Base-by-base conservation (phyloP, 768 basidiomycete genomes). In the Lyophyllum atratum region DNA sequence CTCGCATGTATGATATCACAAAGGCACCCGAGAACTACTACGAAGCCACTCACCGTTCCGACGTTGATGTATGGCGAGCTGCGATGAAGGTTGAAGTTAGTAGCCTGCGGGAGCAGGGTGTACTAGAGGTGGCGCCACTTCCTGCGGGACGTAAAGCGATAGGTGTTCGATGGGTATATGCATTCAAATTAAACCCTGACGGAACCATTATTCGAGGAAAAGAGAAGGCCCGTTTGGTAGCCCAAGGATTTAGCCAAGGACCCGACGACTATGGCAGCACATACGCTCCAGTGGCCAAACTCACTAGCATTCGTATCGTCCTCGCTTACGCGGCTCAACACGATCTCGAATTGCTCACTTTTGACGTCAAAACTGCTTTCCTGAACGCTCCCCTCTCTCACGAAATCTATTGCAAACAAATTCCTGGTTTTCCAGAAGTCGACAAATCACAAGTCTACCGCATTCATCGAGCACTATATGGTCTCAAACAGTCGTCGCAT, bases 181-280 rank as follows among this genome's bases (percentile, higher is more conserved):
- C 62, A 1, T 60, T 70, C 49, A 84, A 84, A 65, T 61, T 59
- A 25, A 66, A 80, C 57, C 55, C 66, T 0, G n/a, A n/a, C n/a
- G n/a, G 56, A 74, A 31, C 60, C 0, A 70, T 78, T 17, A 59
- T 61, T 1, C 29, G 37, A 31, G 69, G 69, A 0, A 66, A 59
- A 37, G 64, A 66, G 39, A 75, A 70, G 57, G 72, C 70, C 2
- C 59, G 69, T 0, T 19, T 72, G 0, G 70, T 71, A 5, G 68
- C 66, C 0, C 56, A 64, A 31, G 70, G 70, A 2, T 67, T 62
- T 39, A 57, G 49, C 7, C 72, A 74, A 24, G 49, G 60, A 0
- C 68, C 68, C 0, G 74, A 73, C 8, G 72, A 78, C 39, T 79
- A 65, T 59, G 67, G 66, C 4, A 63, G 70, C 17, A 74, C 72